Evolutionary conservation across 768 basidiomycete species (phyloP).

Genomic region (Boletus rex-veris): DNA sequence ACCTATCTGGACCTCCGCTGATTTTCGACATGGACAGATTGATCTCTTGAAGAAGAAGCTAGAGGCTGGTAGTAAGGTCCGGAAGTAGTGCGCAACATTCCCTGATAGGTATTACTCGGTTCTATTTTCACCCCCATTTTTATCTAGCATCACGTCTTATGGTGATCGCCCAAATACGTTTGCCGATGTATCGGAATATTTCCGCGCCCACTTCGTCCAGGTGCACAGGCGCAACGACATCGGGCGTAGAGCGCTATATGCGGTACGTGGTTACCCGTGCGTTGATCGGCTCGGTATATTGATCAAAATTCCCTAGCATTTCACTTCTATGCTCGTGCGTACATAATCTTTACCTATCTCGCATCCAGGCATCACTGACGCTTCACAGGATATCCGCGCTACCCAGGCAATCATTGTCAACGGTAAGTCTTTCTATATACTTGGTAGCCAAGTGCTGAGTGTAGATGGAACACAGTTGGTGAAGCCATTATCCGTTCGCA

Average conservation of each 20-base stretch:
- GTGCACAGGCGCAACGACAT: slow-evolving; percentile 66
- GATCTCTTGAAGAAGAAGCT: slow-evolving; percentile 75
- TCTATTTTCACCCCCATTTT: not conserved
- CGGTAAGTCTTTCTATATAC: slow-evolving; percentile 36
- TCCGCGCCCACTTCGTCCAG: slow-evolving; percentile 80
- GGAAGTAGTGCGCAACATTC: slow-evolving; percentile 62
- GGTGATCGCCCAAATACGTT: slow-evolving; percentile 69
- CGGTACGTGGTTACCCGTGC: slow-evolving; percentile 44
- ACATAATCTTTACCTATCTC: not conserved
- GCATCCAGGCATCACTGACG: not conserved
- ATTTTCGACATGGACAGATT: slow-evolving; percentile 39
- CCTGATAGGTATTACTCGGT: not conserved
- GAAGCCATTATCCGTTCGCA: slow-evolving; percentile 68
- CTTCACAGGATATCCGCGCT: slow-evolving; percentile 56
- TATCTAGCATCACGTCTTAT: slow-evolving; percentile 68
- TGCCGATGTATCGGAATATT: slow-evolving; percentile 71
- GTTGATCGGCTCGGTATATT: slow-evolving; percentile 5
- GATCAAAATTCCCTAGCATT: slow-evolving; percentile 44
- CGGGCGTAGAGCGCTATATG: slow-evolving; percentile 56
- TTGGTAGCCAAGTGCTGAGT: slow-evolving; percentile 1
- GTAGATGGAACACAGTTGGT: slow-evolving; percentile 41
- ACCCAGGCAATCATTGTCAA: slow-evolving; percentile 64
- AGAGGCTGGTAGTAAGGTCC: slow-evolving; percentile 60
- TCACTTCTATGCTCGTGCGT: slow-evolving; percentile 65
- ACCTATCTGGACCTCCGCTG: not conserved